Evolutionary conservation across 2,329 filamentous ascomycete genomes (phyloP).

Genomic region (Alternaria burnsii): DNA sequence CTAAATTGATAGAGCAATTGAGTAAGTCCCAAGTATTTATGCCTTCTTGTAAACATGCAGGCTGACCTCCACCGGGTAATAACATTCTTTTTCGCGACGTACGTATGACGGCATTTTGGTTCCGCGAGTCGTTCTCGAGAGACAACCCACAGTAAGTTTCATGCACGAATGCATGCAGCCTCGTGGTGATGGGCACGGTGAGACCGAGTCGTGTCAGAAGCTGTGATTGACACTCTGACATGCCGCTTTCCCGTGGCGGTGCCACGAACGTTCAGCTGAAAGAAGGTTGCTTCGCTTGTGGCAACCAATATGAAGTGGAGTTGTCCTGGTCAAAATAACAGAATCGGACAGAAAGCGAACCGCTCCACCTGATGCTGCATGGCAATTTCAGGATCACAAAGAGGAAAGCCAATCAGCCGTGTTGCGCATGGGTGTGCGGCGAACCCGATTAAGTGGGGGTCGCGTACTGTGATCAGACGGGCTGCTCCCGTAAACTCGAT

Average conservation of each 20-base stretch:
- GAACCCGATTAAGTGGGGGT: conserved; percentile 6
- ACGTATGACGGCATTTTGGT: background rate
- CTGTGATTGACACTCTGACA: background rate
- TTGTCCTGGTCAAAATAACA: background rate
- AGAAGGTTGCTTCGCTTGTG: background rate
- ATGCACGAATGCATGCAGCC: background rate
- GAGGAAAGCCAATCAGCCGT: background rate
- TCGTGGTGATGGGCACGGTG: background rate
- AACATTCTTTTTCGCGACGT: background rate
- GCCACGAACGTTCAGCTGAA: conserved; percentile 3
- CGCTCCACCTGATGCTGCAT: background rate
- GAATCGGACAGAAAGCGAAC: background rate
- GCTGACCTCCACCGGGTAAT: background rate
- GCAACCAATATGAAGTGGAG: background rate
- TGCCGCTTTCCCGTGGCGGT: background rate
- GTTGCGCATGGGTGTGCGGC: background rate
- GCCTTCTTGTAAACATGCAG: background rate
- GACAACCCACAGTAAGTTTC: background rate
- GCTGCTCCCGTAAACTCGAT: background rate
- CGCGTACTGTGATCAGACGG: background rate
- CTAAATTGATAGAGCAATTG: background rate
- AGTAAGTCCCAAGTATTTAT: background rate
- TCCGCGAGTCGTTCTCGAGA: background rate
- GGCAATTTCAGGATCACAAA: background rate
- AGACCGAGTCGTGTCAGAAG: background rate